Evolutionary conservation across 345 rosid species (phyloP).

Genomic region (Populus deltoides): DNA sequence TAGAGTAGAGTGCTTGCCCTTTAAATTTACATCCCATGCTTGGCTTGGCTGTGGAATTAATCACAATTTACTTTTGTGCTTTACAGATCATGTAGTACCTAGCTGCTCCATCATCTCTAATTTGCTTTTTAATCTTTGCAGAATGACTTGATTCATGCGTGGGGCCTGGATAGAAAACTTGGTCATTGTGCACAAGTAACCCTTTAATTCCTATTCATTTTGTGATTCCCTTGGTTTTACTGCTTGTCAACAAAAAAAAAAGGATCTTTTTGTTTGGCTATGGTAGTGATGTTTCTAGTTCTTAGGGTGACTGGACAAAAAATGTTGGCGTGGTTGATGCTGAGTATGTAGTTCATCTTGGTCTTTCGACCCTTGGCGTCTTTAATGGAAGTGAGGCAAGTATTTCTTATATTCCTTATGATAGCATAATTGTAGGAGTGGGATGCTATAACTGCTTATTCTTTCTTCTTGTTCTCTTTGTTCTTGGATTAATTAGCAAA

Average conservation of each 20-base stretch:
- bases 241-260: background rate
- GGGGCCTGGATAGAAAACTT: conserved; percentile 88
- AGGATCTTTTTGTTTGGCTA: background rate
- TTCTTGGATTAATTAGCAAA: background rate
- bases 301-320: conserved; percentile 81
- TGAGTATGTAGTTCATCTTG: conserved; percentile 78
- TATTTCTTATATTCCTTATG: background rate
- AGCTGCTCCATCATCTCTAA: background rate
- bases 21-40: background rate
- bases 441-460: background rate
- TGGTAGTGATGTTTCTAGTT: conserved; percentile 6
- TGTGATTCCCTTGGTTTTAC: background rate
- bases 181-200: conserved; percentile 90
- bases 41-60: background rate
- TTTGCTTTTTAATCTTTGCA: conserved; percentile 23
- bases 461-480: background rate
- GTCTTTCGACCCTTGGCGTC: conserved; percentile 76
- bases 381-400: conserved; percentile 42
- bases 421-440: background rate
- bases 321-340: conserved; percentile 92
- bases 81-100: background rate
- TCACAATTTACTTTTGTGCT: background rate
- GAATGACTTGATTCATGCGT: conserved; percentile 92
- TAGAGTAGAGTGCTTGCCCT: background rate
- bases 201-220: background rate